Conservation (phyloP, 306 rosid genomes). For the Pterocarpus santalinus region DNA sequence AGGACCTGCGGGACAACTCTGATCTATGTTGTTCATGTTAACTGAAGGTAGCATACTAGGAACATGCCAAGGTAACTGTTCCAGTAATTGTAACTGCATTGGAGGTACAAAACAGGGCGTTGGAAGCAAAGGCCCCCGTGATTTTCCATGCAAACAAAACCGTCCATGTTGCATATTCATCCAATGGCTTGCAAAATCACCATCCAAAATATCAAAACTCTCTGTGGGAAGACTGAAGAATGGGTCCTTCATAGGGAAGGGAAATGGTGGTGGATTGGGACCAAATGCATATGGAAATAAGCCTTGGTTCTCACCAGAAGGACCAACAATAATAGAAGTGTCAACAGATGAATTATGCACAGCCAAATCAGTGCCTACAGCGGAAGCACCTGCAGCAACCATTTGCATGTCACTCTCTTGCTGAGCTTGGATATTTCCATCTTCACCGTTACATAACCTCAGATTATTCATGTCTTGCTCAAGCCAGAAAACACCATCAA, state of each 20-base stretch:
- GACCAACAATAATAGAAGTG: constrained; percentile 52
- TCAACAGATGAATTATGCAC: neutral
- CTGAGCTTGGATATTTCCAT: constrained; percentile 41
- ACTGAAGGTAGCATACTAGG: constrained; percentile 51
- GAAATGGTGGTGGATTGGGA: constrained; percentile 67
- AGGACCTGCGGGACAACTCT: constrained; percentile 57
- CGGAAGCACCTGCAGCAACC: constrained; percentile 55
- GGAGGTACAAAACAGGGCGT: constrained; percentile 53
- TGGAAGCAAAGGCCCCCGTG: constrained; percentile 35
- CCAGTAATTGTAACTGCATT: constrained; percentile 53
- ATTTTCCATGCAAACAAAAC: constrained; percentile 53
- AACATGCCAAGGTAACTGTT: constrained; percentile 58
- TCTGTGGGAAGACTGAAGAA: constrained; percentile 56
- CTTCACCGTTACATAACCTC: constrained; percentile 54
- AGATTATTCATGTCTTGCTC: constrained; percentile 57
- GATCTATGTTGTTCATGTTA: constrained; percentile 52
- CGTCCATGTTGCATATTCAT: constrained; percentile 67
- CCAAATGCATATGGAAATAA: constrained; percentile 54
- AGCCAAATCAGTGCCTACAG: constrained; percentile 52
- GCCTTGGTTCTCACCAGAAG: constrained; percentile 58
- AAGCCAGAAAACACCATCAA: constrained; percentile 47
- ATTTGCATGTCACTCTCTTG: constrained; percentile 55
- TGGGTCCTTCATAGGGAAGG: constrained; percentile 60
- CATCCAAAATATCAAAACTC: constrained; percentile 60
- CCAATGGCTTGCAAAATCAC: constrained; percentile 67